These are phyloP conservation scores for Aspergillus fumigatus DNA, from an alignment of 2,329 filamentous ascomycete species.

Conservation along the genomic window DNA sequence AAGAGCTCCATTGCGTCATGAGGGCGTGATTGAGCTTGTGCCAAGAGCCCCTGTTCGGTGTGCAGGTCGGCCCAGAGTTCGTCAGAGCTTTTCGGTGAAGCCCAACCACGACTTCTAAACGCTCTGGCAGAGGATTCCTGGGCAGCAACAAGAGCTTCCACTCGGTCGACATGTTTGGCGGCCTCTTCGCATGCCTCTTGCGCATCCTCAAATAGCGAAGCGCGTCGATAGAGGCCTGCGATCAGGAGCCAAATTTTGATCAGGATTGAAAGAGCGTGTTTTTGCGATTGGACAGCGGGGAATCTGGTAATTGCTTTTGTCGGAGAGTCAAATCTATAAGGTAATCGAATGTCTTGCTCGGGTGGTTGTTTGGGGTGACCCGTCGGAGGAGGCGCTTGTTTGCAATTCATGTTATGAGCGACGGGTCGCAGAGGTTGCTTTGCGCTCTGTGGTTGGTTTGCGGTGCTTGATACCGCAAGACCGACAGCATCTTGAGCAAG, in stretches of 20 bases:
- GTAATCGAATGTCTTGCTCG: slow-evolving; percentile 37
- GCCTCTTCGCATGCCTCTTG: slow-evolving; percentile 78
- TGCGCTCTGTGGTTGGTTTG: slow-evolving; percentile 19
- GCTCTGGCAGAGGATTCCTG: slow-evolving; percentile 60
- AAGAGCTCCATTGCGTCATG: slow-evolving; percentile 72
- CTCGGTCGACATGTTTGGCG: slow-evolving; percentile 63
- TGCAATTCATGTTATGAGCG: slow-evolving; percentile 36
- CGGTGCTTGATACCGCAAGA: slow-evolving; percentile 25
- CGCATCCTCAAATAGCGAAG: slow-evolving; percentile 73
- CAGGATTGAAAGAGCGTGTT: slow-evolving; percentile 56
- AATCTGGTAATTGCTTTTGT: slow-evolving; percentile 46
- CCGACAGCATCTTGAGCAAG: slow-evolving; percentile 21
- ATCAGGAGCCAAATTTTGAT: slow-evolving; percentile 87
- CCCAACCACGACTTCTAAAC: slow-evolving; percentile 67
- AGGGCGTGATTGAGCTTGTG: slow-evolving; percentile 56
- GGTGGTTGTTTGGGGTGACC: slow-evolving; percentile 42
- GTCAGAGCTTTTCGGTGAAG: slow-evolving; percentile 73
- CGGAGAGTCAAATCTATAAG: slow-evolving; percentile 38
- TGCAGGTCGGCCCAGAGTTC: slow-evolving; percentile 81
- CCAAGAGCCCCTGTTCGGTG: slow-evolving; percentile 69
- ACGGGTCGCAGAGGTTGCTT: slow-evolving; percentile 32
- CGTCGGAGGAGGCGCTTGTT: slow-evolving; percentile 28
- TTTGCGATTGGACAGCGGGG: slow-evolving; percentile 47
- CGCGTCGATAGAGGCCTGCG: slow-evolving; percentile 78
- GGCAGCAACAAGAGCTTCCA: slow-evolving; percentile 63